Evolutionary conservation across 768 basidiomycete genomes (phyloP).

Genomic region (Lactarius indigo): DNA sequence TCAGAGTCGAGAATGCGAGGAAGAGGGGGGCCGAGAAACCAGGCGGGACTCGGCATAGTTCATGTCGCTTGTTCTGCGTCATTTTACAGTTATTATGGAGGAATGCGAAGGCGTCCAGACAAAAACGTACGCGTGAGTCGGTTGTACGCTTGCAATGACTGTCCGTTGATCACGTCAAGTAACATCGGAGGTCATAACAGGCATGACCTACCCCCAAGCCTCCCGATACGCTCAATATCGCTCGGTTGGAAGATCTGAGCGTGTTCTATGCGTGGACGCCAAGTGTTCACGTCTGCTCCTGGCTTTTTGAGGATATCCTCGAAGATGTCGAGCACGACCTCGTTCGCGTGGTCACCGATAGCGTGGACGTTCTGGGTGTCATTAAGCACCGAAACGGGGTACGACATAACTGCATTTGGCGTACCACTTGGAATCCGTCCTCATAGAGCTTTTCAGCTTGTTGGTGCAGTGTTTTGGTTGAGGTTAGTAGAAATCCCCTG

Average conservation of each 20-base stretch:
- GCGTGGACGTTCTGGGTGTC: conserved; percentile 74
- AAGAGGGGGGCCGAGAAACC: conserved; percentile 36
- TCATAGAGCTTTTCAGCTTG: conserved; percentile 62
- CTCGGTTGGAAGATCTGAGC: conserved; percentile 77
- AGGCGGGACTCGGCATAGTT: conserved; percentile 83
- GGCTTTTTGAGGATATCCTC: conserved; percentile 45
- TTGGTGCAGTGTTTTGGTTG: conserved; percentile 48
- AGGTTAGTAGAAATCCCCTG: conserved; percentile 68
- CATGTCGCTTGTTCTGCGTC: conserved; percentile 79
- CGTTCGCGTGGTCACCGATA: conserved; percentile 87
- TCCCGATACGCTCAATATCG: conserved; percentile 68
- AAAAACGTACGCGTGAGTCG: conserved; percentile 75
- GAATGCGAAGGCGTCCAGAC: conserved; percentile 9
- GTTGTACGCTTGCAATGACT: conserved; percentile 93
- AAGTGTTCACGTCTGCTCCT: conserved; percentile 37
- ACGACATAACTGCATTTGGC: conserved; percentile 29
- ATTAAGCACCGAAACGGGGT: not conserved
- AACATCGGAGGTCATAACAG: not conserved
- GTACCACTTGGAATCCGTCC: conserved; percentile 81
- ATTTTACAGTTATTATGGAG: not conserved
- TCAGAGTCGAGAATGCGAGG: not conserved
- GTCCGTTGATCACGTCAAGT: not conserved
- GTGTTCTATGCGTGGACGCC: conserved; percentile 86
- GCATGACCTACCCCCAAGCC: conserved; percentile 59
- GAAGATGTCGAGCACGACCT: conserved; percentile 78